Base-by-base conservation (phyloP, 129 eudicot species). In the Centella asiatica region DNA sequence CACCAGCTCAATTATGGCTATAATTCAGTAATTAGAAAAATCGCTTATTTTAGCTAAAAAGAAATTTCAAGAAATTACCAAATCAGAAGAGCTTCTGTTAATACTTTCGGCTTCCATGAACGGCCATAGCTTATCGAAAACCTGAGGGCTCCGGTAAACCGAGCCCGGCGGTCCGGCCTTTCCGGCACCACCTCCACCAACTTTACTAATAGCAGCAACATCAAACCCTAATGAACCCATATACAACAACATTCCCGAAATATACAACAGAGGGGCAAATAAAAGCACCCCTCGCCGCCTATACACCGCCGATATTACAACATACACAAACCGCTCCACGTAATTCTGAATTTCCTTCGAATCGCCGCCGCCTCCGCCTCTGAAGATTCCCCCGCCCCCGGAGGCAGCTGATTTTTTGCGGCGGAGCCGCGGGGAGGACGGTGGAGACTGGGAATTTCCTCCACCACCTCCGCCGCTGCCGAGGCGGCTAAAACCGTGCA, bases 401-500 rank as follows among this genome's bases (percentile, higher is more conserved):
- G 44, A 12, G 45, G 34, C 54, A 10, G 71, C 72, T 11, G 69
- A 25, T 58, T 63, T 79, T 74, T 81, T 63, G 24, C 95, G 69
- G 11, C 93, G 89, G 32, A 65, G 76, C 19, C 95, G 80, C 29
- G 95, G 97, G 28, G 97, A 86, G 19, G 87, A 68, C 44, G 97
- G 97, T 48, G 97, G 90, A 18, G 95, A 82, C 11, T 78, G 76
- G 1, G 88, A 72, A 34, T 74, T 81, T 40, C 61, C 76, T 36
- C 69, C 48, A 53, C 28, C 54, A 6, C 62, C 63, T 34, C 66
- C 44, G 64, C 82, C 80, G 67, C 76, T 74, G 23, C 95, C 86
- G 37, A 90, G 80, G 18, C 97, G 94, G 77, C 95, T 90, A 45
- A 68, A 79, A 29, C 97, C 97, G 84, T 90, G 95, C 97, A 90